Evolutionary conservation across 2,329 filamentous ascomycete genomes (phyloP), one percentile per base, ranked within the genome.

Genomic region (Xylariomycetidae sp.): DNA sequence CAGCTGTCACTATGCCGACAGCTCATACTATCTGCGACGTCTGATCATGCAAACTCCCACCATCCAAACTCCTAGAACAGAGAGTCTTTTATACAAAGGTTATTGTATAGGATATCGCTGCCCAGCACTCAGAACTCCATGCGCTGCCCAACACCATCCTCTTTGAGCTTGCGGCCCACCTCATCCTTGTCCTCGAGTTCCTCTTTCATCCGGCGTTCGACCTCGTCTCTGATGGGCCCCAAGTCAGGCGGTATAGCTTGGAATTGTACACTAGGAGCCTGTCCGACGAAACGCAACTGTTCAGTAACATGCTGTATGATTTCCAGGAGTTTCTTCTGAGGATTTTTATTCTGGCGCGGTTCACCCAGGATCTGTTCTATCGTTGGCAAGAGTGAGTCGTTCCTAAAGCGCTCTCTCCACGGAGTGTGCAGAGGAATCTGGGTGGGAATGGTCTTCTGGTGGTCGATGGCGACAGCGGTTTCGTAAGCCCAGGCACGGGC

Each of bases 401-500:
- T 83, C 29, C 85, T 79, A 63, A 98, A 98, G 43, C 94, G 88
- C 43, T 86, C 81, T 37, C 88, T 80, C 70, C 90, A 94, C 0
- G 88, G 86, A 6, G 90, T 80, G 50, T 94, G 81, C 22, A 76
- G 64, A 0, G 92, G 90, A 17, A 97, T 82, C 10, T 78, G 73
- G 13, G 83, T 75, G 56, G 71, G 66, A 43, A 96, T 82, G 37
- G 77, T 74, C 43, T 83, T 72, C 40, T 84, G 72, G 37, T 80
- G 80, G 46, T 82, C 80, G 42, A 94, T 85, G 40, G 88, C 88
- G 47, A 97, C 87, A 40, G 85, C 85, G 10, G 92, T 98, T 65
- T 98, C 92, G 62, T 94, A 90, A 16, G 89, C 88, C 92, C 92
- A 98, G 18, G 90, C 88, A 34, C 92, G 84, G 26, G 92, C 92